Evolutionary conservation across 306 rosid species (phyloP).

Genomic region (Lithocarpus polystachyus): DNA sequence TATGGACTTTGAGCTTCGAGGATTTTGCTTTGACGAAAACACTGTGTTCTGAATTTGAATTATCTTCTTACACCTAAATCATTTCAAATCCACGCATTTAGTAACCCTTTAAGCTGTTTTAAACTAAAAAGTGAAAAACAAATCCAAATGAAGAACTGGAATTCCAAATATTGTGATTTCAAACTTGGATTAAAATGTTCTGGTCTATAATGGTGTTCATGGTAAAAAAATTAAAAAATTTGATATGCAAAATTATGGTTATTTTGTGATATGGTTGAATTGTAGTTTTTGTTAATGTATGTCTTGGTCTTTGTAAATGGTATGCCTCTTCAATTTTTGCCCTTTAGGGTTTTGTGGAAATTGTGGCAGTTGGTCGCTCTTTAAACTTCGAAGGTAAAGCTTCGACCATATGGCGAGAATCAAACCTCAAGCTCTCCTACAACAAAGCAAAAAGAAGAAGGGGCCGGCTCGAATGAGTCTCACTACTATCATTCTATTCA

Average conservation of each 20-base stretch:
- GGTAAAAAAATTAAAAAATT: neutral
- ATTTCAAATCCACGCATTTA: too few relatives aligned
- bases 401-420: slow-evolving; percentile 59
- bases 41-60: too few relatives aligned
- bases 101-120: too few relatives aligned
- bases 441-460: slow-evolving; percentile 78
- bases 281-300: neutral
- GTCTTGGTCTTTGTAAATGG: neutral
- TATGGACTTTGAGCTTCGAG: too few relatives aligned
- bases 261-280: neutral
- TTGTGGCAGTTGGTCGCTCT: slow-evolving; percentile 18
- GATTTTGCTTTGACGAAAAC: too few relatives aligned
- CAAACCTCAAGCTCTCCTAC: slow-evolving; percentile 68
- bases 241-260: neutral
- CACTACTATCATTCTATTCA: slow-evolving; percentile 37
- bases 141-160: neutral
- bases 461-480: slow-evolving; percentile 55
- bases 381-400: slow-evolving; percentile 16
- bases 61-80: too few relatives aligned
- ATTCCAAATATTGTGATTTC: neutral
- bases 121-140: too few relatives aligned
- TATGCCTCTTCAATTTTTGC: neutral
- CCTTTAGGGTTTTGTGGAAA: slow-evolving; percentile 2
- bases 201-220: neutral
- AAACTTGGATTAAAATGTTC: neutral